Percentiles rank a stretch among this genome's conserved stretches.
Conservation (phyloP, 345 rosid species). For the Corchorus olitorius region DNA sequence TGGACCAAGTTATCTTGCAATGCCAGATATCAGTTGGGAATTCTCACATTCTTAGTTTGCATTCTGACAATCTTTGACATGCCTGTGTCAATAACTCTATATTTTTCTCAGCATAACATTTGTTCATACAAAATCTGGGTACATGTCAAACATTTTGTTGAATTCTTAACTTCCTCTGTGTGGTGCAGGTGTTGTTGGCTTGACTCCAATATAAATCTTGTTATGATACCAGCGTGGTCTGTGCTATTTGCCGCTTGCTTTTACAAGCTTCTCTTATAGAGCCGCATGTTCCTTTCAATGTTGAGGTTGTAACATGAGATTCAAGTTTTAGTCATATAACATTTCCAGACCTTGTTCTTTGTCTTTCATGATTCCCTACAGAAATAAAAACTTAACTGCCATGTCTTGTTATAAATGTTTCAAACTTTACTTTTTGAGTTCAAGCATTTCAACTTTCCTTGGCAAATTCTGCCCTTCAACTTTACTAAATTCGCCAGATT, state of each 20-base stretch:
- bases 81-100: not conserved
- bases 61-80: not conserved
- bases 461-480: too few species aligned
- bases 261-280: conserved; percentile 25
- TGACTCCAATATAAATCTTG: conserved; percentile 47
- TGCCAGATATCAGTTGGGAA: not conserved
- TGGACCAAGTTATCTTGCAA: not conserved
- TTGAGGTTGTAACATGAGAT: conserved; percentile 18
- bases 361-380: conserved; percentile 6
- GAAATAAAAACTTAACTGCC: conserved; percentile 18
- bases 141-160: not conserved
- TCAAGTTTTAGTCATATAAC: conserved; percentile 23
- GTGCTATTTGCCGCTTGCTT: conserved; percentile 25
- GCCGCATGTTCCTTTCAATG: conserved; percentile 16
- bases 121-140: not conserved
- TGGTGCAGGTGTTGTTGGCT: conserved; percentile 74
- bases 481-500: too few species aligned
- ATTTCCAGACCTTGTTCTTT: conserved; percentile 19
- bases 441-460: not conserved
- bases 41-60: not conserved
- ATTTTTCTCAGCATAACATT: not conserved
- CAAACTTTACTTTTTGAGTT: not conserved
- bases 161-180: not conserved
- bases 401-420: conserved; percentile 13
- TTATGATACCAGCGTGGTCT: conserved; percentile 1